phyloP scores from a whole-genome alignment of 169 alveolate genomes.

The Cryptosporidium baileyi region DNA sequence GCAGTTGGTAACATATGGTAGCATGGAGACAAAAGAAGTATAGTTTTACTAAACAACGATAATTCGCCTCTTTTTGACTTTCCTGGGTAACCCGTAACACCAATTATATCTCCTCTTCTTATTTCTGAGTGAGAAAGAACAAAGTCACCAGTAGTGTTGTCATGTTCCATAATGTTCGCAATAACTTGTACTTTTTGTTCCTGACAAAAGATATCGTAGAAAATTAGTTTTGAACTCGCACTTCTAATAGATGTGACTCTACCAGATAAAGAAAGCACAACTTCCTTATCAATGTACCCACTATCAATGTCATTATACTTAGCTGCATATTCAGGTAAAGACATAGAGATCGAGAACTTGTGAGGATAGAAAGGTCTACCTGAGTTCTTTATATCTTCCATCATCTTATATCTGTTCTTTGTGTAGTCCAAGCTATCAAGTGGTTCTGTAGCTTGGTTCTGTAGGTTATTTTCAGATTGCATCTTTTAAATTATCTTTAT shows the following conservation, averaged over 20 bases:
- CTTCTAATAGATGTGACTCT: conserved; percentile 89
- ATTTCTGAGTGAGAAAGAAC: conserved; percentile 76
- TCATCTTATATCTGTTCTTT: conserved; percentile 32
- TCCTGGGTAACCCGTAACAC: conserved; percentile 88
- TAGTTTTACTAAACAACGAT: conserved; percentile 88
- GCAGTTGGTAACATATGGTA: conserved; percentile 95
- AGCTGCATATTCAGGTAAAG: conserved; percentile 84
- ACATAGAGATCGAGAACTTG: conserved; percentile 85
- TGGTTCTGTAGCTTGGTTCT: neutral
- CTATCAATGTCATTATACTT: conserved; percentile 84
- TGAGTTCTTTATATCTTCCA: neutral
- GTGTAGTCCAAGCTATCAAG: conserved; percentile 16
- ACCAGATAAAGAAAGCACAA: conserved; percentile 87
- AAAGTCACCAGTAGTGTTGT: conserved; percentile 77
- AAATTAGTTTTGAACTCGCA: conserved; percentile 87
- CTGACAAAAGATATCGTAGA: conserved; percentile 88
- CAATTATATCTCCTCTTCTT: conserved; percentile 90
- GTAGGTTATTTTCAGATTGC: neutral
- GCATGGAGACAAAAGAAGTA: conserved; percentile 91
- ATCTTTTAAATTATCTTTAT: neutral
- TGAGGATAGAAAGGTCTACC: conserved; percentile 81
- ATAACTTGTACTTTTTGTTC: conserved; percentile 87
- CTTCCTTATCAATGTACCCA: conserved; percentile 87
- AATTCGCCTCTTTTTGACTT: conserved; percentile 96
- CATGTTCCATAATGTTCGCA: conserved; percentile 83